Evolutionary conservation across 2,329 filamentous ascomycete species (phyloP).

Genomic region (Cryphonectria carpinicola): DNA sequence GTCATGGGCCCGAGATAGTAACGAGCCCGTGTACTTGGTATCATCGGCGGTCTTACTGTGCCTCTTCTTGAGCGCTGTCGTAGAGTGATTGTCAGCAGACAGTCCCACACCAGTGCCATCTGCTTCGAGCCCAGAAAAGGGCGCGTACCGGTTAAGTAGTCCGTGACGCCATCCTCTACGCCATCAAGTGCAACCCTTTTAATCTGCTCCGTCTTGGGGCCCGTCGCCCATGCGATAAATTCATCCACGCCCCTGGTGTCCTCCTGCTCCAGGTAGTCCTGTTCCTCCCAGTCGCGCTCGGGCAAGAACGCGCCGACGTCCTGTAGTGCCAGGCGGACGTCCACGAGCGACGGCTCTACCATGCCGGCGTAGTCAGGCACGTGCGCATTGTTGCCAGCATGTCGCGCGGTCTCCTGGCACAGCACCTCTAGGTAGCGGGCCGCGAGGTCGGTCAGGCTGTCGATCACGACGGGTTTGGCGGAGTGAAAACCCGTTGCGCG

Average conservation of each 20-base stretch:
- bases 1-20: constrained; percentile 76
- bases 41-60: constrained; percentile 89
- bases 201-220: constrained; percentile 77
- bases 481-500: constrained; percentile 89
- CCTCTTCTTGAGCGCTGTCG: constrained; percentile 78
- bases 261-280: constrained; percentile 71
- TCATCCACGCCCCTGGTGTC: constrained; percentile 77
- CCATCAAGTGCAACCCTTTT: constrained; percentile 77
- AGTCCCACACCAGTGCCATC: not conserved
- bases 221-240: constrained; percentile 79
- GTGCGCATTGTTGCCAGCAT: constrained; percentile 70
- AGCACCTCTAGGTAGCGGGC: constrained; percentile 79
- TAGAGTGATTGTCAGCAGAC: constrained; percentile 37
- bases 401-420: constrained; percentile 70
- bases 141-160: constrained; percentile 68
- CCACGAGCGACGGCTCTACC: constrained; percentile 67
- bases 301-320: constrained; percentile 77
- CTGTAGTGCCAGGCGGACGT: constrained; percentile 84
- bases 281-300: constrained; percentile 67
- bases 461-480: constrained; percentile 79
- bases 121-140: not conserved
- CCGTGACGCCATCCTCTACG: constrained; percentile 61
- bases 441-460: constrained; percentile 85
- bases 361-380: constrained; percentile 61
- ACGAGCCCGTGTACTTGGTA: constrained; percentile 81